Evolutionary conservation across 2,329 filamentous ascomycete species (phyloP), one percentile per base, ranked within the genome.

Genomic region (Plenodomus lindquistii): DNA sequence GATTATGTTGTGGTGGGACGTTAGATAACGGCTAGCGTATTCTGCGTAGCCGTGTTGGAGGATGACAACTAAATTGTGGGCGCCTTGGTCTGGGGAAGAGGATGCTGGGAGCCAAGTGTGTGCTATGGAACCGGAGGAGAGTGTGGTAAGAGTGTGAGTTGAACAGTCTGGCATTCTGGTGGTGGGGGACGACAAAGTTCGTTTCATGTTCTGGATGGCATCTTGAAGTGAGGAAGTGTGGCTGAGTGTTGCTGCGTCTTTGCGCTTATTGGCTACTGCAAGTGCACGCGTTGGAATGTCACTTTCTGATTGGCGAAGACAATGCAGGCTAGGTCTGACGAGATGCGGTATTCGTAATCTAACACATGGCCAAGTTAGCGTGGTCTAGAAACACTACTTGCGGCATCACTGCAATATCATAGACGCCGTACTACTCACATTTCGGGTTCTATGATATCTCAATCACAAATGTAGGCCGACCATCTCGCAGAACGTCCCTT

Each of bases 41-140:
- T 51, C 48, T 21, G 40, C 44, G 17, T 47, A 51, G 18, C 48
- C 48, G 15, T 51, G 48, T 34, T 51, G 48, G 6, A 51, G 37
- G 27, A 51, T 29, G 5, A 47, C 17, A 8, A 34, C n/a, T 40
- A 13, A 40, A 40, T 16, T 19, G 19, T 4, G 35, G 10, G 18
- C 4, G 6, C 15, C 9, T 31, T 31, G 27, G 5, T 24, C 6
- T 24, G 36, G 13, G 1, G 19, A 19, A 27, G 6, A 13, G 20
- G 11, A 18, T 7, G 35, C 9, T 5, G 37, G 31, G 17, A 17
- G 38, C 44, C 35, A 31, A 16, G 40, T 24, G 36, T 36, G 27
- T 18, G 29, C 40, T 21, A 36, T 19, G 4, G 27, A 34, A n/a
- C 40, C 40, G n/a, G 27, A 18, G 34, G 40, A 36, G 11, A 42